Conservation (phyloP, 805 yeast species). For the Yarrowia sp. region DNA sequence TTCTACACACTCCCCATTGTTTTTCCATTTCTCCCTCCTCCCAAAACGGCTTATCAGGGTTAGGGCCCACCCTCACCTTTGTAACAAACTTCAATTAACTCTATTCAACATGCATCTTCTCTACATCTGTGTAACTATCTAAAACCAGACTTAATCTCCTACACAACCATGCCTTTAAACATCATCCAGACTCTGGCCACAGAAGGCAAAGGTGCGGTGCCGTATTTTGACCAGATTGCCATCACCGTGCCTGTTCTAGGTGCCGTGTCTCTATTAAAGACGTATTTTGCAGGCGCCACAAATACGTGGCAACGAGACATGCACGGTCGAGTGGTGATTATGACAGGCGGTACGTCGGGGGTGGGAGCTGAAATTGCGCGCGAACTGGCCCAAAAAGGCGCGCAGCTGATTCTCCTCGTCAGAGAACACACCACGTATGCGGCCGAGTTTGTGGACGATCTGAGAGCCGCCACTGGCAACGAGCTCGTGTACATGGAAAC, state of each 20-base stretch:
- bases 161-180: conserved; percentile 70
- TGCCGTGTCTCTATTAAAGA: conserved; percentile 44
- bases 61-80: background rate
- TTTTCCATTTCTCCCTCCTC: background rate
- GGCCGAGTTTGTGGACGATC: conserved; percentile 71
- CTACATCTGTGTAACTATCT: background rate
- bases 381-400: conserved; percentile 16
- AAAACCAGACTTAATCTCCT: too few species aligned
- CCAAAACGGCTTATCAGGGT: background rate
- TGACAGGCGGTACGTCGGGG: conserved; percentile 20
- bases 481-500: conserved; percentile 83
- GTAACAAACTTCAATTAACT: background rate
- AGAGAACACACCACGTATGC: conserved; percentile 54
- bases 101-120: background rate
- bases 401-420: conserved; percentile 43
- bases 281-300: conserved; percentile 70
- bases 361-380: conserved; percentile 12
- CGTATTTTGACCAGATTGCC: conserved; percentile 64
- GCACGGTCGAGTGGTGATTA: conserved; percentile 43
- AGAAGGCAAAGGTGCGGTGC: conserved; percentile 74
- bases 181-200: conserved; percentile 62
- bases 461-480: conserved; percentile 67
- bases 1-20: background rate
- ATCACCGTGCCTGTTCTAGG: background rate
- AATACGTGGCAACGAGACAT: conserved; percentile 92